Evolutionary conservation across 1,284 basidiomycete species (phyloP).

Genomic region (Neolentinus lepideus): DNA sequence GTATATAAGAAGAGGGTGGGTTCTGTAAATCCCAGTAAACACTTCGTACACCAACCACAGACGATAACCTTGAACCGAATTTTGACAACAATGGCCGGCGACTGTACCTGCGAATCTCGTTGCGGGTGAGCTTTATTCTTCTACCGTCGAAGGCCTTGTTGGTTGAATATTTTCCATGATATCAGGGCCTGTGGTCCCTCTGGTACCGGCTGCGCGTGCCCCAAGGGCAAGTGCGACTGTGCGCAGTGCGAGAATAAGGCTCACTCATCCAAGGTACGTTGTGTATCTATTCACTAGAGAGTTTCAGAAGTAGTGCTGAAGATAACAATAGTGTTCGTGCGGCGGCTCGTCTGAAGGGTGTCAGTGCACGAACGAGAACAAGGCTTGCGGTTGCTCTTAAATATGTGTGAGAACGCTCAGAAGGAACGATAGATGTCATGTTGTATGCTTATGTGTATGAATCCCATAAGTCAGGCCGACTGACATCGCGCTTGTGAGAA

Average conservation of each 20-base stretch:
- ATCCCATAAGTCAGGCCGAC: too few species aligned
- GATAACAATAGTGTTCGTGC: background rate
- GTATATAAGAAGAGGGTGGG: too few species aligned
- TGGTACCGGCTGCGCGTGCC: background rate
- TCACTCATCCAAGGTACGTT: background rate
- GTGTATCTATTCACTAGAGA: background rate
- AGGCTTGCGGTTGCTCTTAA: background rate
- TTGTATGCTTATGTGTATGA: too few species aligned
- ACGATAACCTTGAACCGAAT: too few species aligned
- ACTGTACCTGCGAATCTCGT: background rate
- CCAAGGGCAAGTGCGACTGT: conserved; percentile 1
- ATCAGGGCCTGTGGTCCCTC: background rate
- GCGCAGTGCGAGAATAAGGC: conserved; percentile 1
- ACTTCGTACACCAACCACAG: too few species aligned
- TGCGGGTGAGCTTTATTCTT: background rate
- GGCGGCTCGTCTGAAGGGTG: background rate
- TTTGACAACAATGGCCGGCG: background rate
- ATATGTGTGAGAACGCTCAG: too few species aligned
- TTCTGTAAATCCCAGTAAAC: too few species aligned
- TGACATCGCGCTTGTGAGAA: too few species aligned
- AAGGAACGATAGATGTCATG: too few species aligned
- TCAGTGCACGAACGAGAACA: background rate
- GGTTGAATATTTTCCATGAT: background rate
- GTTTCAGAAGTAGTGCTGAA: too few species aligned
- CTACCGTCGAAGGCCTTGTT: background rate